These are phyloP conservation scores for Lactarius hatsudake DNA, from an alignment of 768 basidiomycete genomes.

Conservation along the genomic window DNA sequence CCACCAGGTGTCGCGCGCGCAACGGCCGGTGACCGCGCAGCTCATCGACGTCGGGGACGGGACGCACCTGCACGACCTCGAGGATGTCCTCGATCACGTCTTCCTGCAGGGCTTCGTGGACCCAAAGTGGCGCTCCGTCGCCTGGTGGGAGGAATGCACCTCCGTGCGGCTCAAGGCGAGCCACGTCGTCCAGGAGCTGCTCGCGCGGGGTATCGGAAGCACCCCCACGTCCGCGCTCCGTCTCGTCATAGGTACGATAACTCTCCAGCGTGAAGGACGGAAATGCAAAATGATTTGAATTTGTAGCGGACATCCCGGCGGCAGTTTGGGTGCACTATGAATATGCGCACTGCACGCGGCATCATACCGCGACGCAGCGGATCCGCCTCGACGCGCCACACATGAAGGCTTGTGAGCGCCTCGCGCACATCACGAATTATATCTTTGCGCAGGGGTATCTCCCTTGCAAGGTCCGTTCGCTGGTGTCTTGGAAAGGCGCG, in stretches of 20 bases:
- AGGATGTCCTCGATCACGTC: constrained; percentile 47
- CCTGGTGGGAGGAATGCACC: constrained; percentile 46
- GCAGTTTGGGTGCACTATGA: constrained; percentile 47
- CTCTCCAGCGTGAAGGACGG: too few relatives aligned
- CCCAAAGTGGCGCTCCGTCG: constrained; percentile 40
- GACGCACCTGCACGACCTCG: constrained; percentile 42
- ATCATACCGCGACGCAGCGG: constrained; percentile 42
- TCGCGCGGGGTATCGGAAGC: constrained; percentile 40
- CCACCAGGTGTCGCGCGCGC: constrained; percentile 44
- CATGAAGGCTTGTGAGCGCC: constrained; percentile 35
- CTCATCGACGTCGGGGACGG: constrained; percentile 47
- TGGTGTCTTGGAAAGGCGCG: constrained; percentile 42
- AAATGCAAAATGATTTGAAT: too few relatives aligned
- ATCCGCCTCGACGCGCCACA: constrained; percentile 39
- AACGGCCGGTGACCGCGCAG: constrained; percentile 44
- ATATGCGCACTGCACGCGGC: constrained; percentile 36
- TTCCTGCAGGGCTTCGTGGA: constrained; percentile 49
- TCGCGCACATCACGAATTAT: constrained; percentile 49
- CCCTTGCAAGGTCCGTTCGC: constrained; percentile 35
- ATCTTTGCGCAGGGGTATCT: constrained; percentile 43
- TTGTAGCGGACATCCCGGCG: constrained; percentile 40
- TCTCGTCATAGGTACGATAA: constrained; percentile 43
- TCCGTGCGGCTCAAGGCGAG: constrained; percentile 39
- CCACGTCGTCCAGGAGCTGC: constrained; percentile 37
- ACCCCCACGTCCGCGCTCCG: constrained; percentile 44